phyloP scores from a whole-genome alignment of 495 filamentous ascomycete species.

The Coniosporium apollinis region DNA sequence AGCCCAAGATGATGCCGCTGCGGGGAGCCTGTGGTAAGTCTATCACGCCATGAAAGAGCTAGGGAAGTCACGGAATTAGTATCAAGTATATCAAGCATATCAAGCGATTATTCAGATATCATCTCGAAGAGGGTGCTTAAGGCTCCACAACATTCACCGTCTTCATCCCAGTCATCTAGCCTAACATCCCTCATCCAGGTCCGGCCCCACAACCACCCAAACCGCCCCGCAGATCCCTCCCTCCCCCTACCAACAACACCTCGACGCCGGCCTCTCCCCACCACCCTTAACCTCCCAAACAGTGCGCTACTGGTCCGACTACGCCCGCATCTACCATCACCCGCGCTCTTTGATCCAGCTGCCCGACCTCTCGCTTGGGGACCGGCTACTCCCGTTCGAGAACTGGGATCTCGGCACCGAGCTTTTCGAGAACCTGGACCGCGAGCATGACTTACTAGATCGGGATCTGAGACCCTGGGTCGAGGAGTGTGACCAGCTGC shows the following conservation, averaged over 20 bases:
- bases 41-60: neutral
- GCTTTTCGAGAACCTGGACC: constrained; percentile 64
- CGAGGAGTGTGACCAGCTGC: constrained; percentile 87
- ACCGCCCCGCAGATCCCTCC: constrained; percentile 45
- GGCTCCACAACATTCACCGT: no score
- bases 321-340: constrained; percentile 79
- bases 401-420: constrained; percentile 65
- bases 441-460: constrained; percentile 75
- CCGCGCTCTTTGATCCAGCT: constrained; percentile 76
- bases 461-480: constrained; percentile 70
- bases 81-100: no score
- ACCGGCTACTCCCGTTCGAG: constrained; percentile 65
- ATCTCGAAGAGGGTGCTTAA: no score
- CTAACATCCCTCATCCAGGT: constrained; percentile 31
- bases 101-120: no score
- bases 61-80: constrained; percentile 1
- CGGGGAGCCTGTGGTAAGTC: constrained; percentile 44
- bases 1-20: constrained; percentile 25
- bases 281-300: constrained; percentile 45
- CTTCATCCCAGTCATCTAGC: no score
- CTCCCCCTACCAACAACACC: constrained; percentile 57
- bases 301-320: constrained; percentile 93
- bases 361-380: constrained; percentile 72
- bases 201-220: constrained; percentile 51
- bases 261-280: constrained; percentile 51